Base-by-base conservation (phyloP, 495 filamentous ascomycete genomes). In the Daldinia bambusicola region DNA sequence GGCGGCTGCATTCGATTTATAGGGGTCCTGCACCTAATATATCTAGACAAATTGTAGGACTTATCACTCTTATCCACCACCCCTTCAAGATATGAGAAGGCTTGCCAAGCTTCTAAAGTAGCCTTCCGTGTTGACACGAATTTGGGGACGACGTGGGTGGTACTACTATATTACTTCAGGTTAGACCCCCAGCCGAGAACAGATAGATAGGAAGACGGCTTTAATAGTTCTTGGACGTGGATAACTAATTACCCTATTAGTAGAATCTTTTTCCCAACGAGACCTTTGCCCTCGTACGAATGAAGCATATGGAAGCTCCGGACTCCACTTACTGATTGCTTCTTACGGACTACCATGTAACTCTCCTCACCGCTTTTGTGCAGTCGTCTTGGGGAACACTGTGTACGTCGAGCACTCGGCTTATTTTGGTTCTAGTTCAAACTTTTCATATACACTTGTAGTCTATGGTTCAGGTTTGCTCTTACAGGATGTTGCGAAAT, bases 291-390 rank as follows among this genome's bases (percentile, higher is more conserved):
- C 34, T 36, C 9, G 6, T 20, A 22, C 20, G 18, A 48, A 48
- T 10, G 18, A 48, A 8, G 8, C 7, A 12, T 48, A 20, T 48
- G 10, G 4, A 48, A 22, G 18, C 8, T 32, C 6, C 30, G n/a
- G 50, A 53, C 50, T 53, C 22, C 30, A 32, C 30, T 32, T 53
- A 26, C 7, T 32, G 50, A 8, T 53, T 53, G 30, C 14, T 53
- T 53, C 50, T 7, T 31, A 26, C 26, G 14, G 50, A 53, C 26
- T 53, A 32, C 26, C 50, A 48, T 48, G 43, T 48, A 48, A 22
- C 43, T 48, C 43, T 22, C 7, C 16, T 48, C 43, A 48, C 43
- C 43, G 43, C 43, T 22, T 22, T 48, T 48, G 18, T 22, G 10
- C 4, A 22, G 43, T 48, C 12, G 20, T 18, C 18, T 48, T 9